Evolutionary conservation across 495 filamentous ascomycete species (phyloP).

Genomic region (Penicillium robsamsonii): DNA sequence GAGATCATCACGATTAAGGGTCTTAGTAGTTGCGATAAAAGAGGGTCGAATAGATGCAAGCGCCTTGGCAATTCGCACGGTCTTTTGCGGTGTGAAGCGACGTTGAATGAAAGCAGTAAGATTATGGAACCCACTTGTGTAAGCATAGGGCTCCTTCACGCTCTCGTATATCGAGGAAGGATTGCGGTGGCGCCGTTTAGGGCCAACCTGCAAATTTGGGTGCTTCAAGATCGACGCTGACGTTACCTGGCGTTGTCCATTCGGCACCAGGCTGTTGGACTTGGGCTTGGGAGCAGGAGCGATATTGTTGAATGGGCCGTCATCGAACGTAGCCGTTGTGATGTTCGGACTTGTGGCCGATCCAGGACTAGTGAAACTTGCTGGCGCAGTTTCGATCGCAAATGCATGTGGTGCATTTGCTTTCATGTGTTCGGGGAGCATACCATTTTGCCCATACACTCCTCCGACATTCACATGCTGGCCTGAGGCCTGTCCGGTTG

Average conservation of each 20-base stretch:
- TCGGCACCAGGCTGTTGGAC: constrained; percentile 37
- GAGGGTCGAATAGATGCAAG: constrained; percentile 87
- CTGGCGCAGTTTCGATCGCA: constrained; percentile 66
- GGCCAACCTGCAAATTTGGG: constrained; percentile 49
- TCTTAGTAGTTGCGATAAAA: constrained; percentile 84
- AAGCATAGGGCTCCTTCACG: constrained; percentile 86
- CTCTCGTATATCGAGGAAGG: constrained; percentile 83
- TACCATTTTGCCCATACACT: constrained; percentile 43
- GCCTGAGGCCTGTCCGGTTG: constrained; percentile 38
- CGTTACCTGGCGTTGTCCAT: constrained; percentile 40
- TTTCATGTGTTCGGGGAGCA: constrained; percentile 46
- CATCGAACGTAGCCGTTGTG: constrained; percentile 38
- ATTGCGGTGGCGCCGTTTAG: constrained; percentile 60
- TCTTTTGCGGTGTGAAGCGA: constrained; percentile 67
- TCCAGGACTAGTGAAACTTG: constrained; percentile 60
- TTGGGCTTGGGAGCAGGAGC: constrained; percentile 29
- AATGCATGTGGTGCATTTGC: constrained; percentile 62
- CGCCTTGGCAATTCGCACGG: constrained; percentile 76
- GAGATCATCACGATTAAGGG: constrained; percentile 78
- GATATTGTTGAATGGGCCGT: constrained; percentile 30
- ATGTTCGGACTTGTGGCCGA: constrained; percentile 50
- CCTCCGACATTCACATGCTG: constrained; percentile 44
- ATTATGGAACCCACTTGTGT: constrained; percentile 85
- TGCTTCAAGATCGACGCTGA: constrained; percentile 44
- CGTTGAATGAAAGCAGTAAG: constrained; percentile 77